phyloP scores from a whole-genome alignment of 106 monocot genomes.

The Phalaenopsis aphrodite region DNA sequence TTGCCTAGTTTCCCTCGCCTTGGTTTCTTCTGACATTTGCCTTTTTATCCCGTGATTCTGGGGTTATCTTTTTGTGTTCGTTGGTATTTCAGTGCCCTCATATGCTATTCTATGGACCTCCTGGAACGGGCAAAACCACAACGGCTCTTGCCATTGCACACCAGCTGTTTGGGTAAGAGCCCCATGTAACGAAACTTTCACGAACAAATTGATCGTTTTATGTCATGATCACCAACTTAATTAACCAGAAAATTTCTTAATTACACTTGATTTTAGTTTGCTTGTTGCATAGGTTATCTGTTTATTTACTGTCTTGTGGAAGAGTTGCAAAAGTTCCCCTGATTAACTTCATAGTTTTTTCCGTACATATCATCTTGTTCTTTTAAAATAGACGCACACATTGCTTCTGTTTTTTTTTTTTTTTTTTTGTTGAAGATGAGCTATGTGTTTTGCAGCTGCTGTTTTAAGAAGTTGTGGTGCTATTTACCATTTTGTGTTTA shows the following conservation, averaged over 20 bases:
- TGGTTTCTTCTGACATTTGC: not conserved
- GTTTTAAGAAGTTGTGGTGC: not conserved
- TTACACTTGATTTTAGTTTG: not conserved
- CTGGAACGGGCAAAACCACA: slow-evolving; percentile 96
- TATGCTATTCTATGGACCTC: slow-evolving; percentile 98
- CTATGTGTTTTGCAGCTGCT: not conserved
- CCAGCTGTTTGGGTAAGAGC: slow-evolving; percentile 74
- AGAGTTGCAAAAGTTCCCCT: not conserved
- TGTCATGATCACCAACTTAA: not conserved
- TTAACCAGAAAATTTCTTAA: not conserved
- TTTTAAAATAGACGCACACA: not conserved
- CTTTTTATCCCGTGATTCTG: not conserved
- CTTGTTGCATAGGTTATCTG: not conserved
- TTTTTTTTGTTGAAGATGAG: too few relatives aligned
- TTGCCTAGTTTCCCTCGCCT: not conserved
- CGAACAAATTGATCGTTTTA: not conserved
- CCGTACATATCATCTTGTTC: not conserved
- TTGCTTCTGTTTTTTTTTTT: not conserved
- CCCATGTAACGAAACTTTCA: not conserved
- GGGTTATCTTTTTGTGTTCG: not conserved
- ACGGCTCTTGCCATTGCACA: slow-evolving; percentile 91
- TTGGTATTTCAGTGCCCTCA: slow-evolving; percentile 60
- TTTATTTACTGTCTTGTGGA: not conserved
- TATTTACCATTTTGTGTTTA: too few relatives aligned
- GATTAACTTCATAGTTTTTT: not conserved